These are phyloP conservation scores for Bjerkandera adusta DNA, from an alignment of 1,284 basidiomycete species.

Conservation along the genomic window DNA sequence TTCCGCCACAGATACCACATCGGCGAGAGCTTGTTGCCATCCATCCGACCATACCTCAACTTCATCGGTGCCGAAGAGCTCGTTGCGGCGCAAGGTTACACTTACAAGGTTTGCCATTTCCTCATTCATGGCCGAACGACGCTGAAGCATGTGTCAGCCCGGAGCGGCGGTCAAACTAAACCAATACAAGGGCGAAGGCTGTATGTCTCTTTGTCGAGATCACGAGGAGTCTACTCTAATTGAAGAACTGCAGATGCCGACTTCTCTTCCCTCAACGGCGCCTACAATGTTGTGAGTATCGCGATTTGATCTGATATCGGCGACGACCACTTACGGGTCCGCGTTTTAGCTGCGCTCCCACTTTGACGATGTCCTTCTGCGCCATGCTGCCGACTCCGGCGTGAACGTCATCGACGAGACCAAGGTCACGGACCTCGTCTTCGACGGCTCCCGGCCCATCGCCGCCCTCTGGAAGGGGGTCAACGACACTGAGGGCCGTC, in stretches of 20 bases:
- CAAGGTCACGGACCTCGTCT: constrained; percentile 25
- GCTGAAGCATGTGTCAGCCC: constrained; percentile 25
- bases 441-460: constrained; percentile 16
- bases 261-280: constrained; percentile 27
- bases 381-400: constrained; percentile 29
- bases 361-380: constrained; percentile 32
- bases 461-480: constrained; percentile 14
- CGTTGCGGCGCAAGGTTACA: constrained; percentile 28
- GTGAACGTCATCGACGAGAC: constrained; percentile 29
- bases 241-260: constrained; percentile 29
- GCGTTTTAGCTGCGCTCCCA: constrained; percentile 29
- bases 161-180: constrained; percentile 36
- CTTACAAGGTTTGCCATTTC: constrained; percentile 28
- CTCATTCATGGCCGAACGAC: not conserved
- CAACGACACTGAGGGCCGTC: constrained; percentile 22
- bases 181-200: constrained; percentile 31
- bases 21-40: constrained; percentile 34
- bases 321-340: not conserved
- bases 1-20: constrained; percentile 29
- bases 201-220: constrained; percentile 18
- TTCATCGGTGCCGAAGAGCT: constrained; percentile 33
- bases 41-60: constrained; percentile 29
- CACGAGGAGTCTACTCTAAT: not conserved
- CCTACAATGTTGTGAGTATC: constrained; percentile 30
- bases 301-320: no score